These are phyloP conservation scores for Phytophthora uliginosa DNA, from an alignment of 352 stramenopile species.

Conservation along the genomic window DNA sequence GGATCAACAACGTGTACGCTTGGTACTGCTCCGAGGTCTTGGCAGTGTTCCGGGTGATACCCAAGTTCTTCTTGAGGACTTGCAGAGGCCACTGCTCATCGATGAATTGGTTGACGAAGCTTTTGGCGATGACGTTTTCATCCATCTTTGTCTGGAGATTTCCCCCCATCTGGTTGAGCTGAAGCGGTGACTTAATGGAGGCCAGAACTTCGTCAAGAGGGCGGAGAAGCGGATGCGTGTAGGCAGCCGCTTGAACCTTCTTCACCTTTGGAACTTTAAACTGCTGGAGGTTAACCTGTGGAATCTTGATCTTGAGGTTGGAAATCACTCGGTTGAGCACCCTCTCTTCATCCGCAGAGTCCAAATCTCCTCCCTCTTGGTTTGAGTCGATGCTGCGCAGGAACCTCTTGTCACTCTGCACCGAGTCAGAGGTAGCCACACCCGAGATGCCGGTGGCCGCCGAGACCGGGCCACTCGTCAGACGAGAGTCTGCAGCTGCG, in stretches of 20 bases:
- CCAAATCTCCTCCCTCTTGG: not conserved
- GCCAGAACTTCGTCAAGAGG: slow-evolving; percentile 5
- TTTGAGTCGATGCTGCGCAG: slow-evolving; percentile 1
- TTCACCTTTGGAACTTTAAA: not conserved
- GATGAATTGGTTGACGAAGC: slow-evolving; percentile 1
- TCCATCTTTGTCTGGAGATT: slow-evolving; percentile 7
- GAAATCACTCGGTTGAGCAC: not conserved
- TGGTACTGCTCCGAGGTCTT: slow-evolving; percentile 3
- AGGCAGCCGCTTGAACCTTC: not conserved
- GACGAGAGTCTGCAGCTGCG: not conserved
- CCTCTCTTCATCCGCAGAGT: not conserved
- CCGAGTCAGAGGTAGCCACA: not conserved
- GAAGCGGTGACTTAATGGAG: not conserved
- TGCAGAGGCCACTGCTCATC: not conserved
- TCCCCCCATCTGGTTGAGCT: slow-evolving; percentile 1
- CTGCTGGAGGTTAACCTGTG: not conserved
- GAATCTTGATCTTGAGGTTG: not conserved
- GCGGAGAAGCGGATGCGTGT: not conserved
- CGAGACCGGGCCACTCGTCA: not conserved
- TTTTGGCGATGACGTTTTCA: slow-evolving; percentile 3
- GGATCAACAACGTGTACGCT: not conserved
- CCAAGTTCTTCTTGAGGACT: not conserved
- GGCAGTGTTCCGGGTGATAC: not conserved
- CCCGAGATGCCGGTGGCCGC: not conserved
- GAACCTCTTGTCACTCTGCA: not conserved